Conservation (phyloP, 495 filamentous ascomycete species). For the Umbilicaria muhlenbergii region DNA sequence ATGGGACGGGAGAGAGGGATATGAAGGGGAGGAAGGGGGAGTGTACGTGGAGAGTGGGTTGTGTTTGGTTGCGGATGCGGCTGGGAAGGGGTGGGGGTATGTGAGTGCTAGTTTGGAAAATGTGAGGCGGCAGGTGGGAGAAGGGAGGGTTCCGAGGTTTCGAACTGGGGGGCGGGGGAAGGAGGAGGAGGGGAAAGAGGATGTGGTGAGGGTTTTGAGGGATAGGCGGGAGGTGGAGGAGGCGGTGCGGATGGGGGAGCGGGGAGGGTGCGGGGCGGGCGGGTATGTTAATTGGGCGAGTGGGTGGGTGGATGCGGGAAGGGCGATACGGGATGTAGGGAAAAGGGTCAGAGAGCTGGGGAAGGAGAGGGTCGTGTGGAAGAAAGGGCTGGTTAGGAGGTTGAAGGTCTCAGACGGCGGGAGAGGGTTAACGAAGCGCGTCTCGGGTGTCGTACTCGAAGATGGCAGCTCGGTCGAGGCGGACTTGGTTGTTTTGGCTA, state of each 20-base stretch:
- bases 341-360: constrained; percentile 32
- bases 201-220: constrained; percentile 35
- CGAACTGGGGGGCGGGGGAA: constrained; percentile 3
- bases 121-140: constrained; percentile 26
- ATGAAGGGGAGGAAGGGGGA: constrained; percentile 42
- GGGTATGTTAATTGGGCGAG: constrained; percentile 72
- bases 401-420: constrained; percentile 27
- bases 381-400: constrained; percentile 41
- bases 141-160: constrained; percentile 57
- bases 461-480: constrained; percentile 41
- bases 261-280: constrained; percentile 31
- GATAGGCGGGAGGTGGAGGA: constrained; percentile 24
- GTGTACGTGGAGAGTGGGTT: constrained; percentile 68
- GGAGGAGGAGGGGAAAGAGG: constrained; percentile 16
- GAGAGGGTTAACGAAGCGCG: constrained; percentile 1
- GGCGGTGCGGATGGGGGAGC: constrained; percentile 30
- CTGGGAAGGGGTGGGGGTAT: constrained; percentile 42
- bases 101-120: constrained; percentile 50
- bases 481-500: constrained; percentile 62
- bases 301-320: constrained; percentile 78
- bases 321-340: constrained; percentile 55
- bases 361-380: constrained; percentile 45
- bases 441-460: constrained; percentile 37
- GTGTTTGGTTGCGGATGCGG: constrained; percentile 42
- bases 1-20: background rate